These are phyloP conservation scores for Cotoneaster glaucophyllus DNA, from an alignment of 306 rosid genomes.

Conservation along the genomic window DNA sequence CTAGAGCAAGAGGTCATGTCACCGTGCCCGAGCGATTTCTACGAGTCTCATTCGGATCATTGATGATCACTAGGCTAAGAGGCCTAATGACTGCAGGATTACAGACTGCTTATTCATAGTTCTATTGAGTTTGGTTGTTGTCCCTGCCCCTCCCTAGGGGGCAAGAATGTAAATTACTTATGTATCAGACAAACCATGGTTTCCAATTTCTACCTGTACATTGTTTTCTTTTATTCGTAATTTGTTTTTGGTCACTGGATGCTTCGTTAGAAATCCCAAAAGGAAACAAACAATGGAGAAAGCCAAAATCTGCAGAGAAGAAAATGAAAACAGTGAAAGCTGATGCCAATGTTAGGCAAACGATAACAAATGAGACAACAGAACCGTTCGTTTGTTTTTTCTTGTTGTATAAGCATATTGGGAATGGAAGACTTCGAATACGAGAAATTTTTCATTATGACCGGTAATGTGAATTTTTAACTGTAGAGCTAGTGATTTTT, in stretches of 20 bases:
- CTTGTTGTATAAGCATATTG: no score
- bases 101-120: not conserved
- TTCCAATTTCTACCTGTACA: not conserved
- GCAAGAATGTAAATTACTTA: conserved; percentile 23
- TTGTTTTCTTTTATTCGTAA: no score
- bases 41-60: conserved; percentile 81
- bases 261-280: not conserved
- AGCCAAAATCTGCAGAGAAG: not conserved
- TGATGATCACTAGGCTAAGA: conserved; percentile 7
- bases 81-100: not conserved
- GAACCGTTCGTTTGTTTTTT: no score
- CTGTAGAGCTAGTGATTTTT: no score
- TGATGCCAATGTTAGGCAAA: no score
- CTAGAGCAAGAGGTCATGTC: conserved; percentile 85
- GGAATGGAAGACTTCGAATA: no score
- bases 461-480: no score
- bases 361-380: no score
- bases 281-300: not conserved
- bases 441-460: no score
- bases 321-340: not conserved
- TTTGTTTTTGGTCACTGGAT: no score
- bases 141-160: conserved; percentile 19
- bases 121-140: not conserved
- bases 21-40: conserved; percentile 73
- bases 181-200: not conserved